Evolutionary conservation across 2,329 filamentous ascomycete species (phyloP).

Genomic region (Pseudocercospora pini-densiflorae): DNA sequence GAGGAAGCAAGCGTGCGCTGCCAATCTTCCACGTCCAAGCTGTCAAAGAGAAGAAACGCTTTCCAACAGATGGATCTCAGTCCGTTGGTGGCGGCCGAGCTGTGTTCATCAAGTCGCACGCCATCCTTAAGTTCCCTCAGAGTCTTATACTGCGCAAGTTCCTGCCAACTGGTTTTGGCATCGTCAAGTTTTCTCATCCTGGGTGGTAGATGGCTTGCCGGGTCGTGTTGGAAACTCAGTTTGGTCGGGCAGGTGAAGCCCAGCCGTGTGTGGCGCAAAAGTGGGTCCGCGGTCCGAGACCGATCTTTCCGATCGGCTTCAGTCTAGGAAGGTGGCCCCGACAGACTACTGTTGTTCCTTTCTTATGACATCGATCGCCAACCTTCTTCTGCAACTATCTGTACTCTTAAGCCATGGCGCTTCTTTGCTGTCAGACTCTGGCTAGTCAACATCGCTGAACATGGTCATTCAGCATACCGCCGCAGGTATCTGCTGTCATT

Average conservation of each 20-base stretch:
- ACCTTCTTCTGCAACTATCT: too few relatives aligned
- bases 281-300: neutral
- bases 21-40: constrained; percentile 70
- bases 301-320: neutral
- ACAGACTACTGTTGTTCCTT: neutral
- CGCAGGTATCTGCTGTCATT: too few relatives aligned
- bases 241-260: neutral
- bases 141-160: constrained; percentile 33
- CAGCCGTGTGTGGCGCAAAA: neutral
- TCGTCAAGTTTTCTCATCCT: constrained; percentile 40
- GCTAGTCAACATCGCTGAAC: too few relatives aligned
- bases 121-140: constrained; percentile 39
- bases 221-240: neutral
- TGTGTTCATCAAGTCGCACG: constrained; percentile 34
- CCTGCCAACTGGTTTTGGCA: constrained; percentile 40
- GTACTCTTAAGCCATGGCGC: neutral
- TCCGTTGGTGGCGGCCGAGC: constrained; percentile 49
- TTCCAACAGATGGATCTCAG: constrained; percentile 93
- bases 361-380: neutral
- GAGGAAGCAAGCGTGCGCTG: constrained; percentile 67
- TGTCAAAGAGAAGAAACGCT: constrained; percentile 79
- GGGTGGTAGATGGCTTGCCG: neutral
- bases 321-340: neutral
- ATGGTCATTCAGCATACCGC: too few relatives aligned
- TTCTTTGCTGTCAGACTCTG: too few relatives aligned